Conservation (phyloP, 1,139 yeast species). For the Sugiyamaella novakii region DNA sequence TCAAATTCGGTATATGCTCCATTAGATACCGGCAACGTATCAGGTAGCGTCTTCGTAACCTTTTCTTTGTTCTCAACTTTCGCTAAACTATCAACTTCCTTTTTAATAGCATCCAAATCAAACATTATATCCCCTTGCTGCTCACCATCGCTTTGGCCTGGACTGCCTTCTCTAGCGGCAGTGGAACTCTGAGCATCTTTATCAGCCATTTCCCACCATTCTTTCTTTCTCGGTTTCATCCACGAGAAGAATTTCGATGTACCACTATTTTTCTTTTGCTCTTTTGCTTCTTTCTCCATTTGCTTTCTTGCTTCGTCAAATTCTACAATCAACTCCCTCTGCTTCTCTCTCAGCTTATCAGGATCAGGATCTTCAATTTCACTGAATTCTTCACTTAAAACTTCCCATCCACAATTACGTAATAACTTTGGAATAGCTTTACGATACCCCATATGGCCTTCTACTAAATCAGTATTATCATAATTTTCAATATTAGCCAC, state of each 20-base stretch:
- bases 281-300: constrained; percentile 41
- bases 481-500: constrained; percentile 73
- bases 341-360: constrained; percentile 73
- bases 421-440: constrained; percentile 85
- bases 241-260: constrained; percentile 45
- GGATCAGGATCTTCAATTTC: constrained; percentile 98
- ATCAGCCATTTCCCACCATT: constrained; percentile 83
- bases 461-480: constrained; percentile 83
- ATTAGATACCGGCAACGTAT: constrained; percentile 13
- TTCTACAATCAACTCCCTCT: constrained; percentile 76
- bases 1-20: constrained; percentile 17
- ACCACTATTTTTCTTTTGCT: constrained; percentile 40
- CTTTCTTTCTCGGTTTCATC: constrained; percentile 77
- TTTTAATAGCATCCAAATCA: constrained; percentile 45
- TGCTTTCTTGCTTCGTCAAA: constrained; percentile 80
- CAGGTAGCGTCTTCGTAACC: not conserved
- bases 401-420: constrained; percentile 68
- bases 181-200: constrained; percentile 27
- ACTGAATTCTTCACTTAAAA: constrained; percentile 84
- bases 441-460: constrained; percentile 97
- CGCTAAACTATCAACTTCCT: constrained; percentile 34
- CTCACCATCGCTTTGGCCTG: constrained; percentile 20
- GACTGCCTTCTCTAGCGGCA: constrained; percentile 8
- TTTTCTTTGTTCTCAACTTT: constrained; percentile 2
- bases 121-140: constrained; percentile 35